phyloP scores from a whole-genome alignment of 768 basidiomycete genomes.

The Mycena epipterygia region DNA sequence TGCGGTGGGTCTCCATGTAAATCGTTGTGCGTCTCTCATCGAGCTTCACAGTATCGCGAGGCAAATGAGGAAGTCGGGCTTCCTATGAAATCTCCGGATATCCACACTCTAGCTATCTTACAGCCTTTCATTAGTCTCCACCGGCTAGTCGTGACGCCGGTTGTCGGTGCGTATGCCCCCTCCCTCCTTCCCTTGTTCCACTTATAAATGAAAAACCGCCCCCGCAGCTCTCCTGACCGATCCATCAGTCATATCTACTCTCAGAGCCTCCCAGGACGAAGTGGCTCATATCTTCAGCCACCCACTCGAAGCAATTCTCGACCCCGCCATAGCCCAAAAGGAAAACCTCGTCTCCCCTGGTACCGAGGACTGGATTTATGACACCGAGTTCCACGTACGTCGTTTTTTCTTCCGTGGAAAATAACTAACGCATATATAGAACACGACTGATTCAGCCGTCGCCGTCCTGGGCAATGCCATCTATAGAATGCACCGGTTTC shows the following conservation, averaged over 20 bases:
- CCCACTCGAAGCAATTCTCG: conserved; percentile 79
- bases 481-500: conserved; percentile 90
- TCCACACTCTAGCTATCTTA: conserved; percentile 72
- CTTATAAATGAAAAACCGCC: too few species aligned
- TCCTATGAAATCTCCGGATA: conserved; percentile 65
- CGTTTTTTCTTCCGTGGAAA: background rate
- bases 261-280: conserved; percentile 73
- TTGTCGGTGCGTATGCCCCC: too few species aligned
- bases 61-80: conserved; percentile 89
- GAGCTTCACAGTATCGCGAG: conserved; percentile 74
- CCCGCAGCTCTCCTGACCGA: conserved; percentile 78
- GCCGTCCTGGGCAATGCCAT: conserved; percentile 61
- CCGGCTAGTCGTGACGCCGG: conserved; percentile 81
- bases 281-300: conserved; percentile 87
- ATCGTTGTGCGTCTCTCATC: background rate
- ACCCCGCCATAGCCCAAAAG: conserved; percentile 63
- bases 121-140: conserved; percentile 79
- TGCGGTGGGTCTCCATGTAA: conserved; percentile 71
- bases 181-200: too few species aligned
- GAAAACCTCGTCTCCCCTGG: conserved; percentile 69
- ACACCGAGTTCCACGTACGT: conserved; percentile 79
- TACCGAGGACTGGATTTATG: conserved; percentile 85
- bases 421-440: conserved; percentile 53
- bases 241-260: conserved; percentile 59
- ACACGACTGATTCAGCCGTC: conserved; percentile 64